These are phyloP conservation scores for Lathyrus sativus DNA, from an alignment of 306 rosid species.

Conservation along the genomic window DNA sequence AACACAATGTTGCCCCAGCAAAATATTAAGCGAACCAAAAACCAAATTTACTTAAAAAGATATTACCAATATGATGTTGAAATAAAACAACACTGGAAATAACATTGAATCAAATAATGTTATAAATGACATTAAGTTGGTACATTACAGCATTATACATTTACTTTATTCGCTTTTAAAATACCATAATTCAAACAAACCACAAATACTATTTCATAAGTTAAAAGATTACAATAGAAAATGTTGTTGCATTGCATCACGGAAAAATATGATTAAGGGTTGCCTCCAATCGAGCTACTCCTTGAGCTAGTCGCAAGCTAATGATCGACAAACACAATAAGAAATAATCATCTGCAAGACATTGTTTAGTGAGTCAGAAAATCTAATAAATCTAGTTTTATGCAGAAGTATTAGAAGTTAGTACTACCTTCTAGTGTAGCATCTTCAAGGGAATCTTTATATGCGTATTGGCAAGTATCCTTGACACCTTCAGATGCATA, in stretches of 20 bases:
- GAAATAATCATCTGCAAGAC: conserved; percentile 70
- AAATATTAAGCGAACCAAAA: too few species aligned
- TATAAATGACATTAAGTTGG: too few species aligned
- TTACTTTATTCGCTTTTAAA: background rate
- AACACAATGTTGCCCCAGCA: too few species aligned
- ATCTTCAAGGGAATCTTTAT: conserved; percentile 65
- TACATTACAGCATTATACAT: background rate
- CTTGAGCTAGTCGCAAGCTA: too few species aligned
- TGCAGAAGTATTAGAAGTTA: background rate
- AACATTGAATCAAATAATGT: background rate
- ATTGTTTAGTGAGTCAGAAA: conserved; percentile 31
- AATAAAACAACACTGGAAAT: too few species aligned
- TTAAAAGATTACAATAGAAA: conserved; percentile 4
- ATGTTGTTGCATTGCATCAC: conserved; percentile 42
- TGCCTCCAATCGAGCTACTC: conserved; percentile 72
- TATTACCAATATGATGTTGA: too few species aligned
- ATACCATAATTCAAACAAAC: background rate
- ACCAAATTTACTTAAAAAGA: too few species aligned
- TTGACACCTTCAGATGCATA: conserved; percentile 65
- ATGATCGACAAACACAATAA: too few species aligned
- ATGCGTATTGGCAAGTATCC: conserved; percentile 85
- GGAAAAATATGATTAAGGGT: conserved; percentile 67
- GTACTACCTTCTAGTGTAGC: conserved; percentile 61
- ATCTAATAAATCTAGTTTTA: background rate
- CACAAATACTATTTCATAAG: background rate